These are phyloP conservation scores for Metroxylon sagu DNA, from an alignment of 176 grass and related monocot genomes.

Conservation along the genomic window DNA sequence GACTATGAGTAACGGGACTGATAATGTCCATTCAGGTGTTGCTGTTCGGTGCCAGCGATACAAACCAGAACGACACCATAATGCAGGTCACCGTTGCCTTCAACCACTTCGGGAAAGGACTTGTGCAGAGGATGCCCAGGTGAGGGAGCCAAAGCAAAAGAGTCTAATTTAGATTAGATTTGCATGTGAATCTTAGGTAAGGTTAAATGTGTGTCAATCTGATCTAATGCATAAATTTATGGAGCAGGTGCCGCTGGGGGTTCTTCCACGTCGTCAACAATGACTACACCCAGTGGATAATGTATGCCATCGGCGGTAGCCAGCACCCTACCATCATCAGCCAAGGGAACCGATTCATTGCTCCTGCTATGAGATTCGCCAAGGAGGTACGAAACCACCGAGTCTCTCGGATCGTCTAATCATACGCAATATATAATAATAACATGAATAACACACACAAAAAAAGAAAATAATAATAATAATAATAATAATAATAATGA, in stretches of 20 bases:
- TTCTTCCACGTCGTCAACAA: constrained; percentile 70
- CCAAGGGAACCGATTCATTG: constrained; percentile 67
- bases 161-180: too few relatives aligned
- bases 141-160: background rate
- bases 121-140: constrained; percentile 82
- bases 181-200: background rate
- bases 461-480: too few relatives aligned
- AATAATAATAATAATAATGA: too few relatives aligned
- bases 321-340: constrained; percentile 54
- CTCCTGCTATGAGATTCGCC: constrained; percentile 32
- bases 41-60: constrained; percentile 63
- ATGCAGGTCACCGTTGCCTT: constrained; percentile 77
- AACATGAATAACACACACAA: too few relatives aligned
- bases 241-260: constrained; percentile 40
- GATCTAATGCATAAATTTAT: background rate
- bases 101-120: constrained; percentile 77
- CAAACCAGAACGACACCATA: constrained; percentile 26
- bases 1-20: too few relatives aligned
- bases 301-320: constrained; percentile 64
- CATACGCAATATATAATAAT: too few relatives aligned
- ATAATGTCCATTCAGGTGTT: constrained; percentile 26
- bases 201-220: background rate
- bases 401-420: background rate
- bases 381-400: constrained; percentile 32
- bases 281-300: constrained; percentile 73